Base-by-base conservation (phyloP, 2,329 filamentous ascomycete genomes). In the Trichophyton benhamiae region DNA sequence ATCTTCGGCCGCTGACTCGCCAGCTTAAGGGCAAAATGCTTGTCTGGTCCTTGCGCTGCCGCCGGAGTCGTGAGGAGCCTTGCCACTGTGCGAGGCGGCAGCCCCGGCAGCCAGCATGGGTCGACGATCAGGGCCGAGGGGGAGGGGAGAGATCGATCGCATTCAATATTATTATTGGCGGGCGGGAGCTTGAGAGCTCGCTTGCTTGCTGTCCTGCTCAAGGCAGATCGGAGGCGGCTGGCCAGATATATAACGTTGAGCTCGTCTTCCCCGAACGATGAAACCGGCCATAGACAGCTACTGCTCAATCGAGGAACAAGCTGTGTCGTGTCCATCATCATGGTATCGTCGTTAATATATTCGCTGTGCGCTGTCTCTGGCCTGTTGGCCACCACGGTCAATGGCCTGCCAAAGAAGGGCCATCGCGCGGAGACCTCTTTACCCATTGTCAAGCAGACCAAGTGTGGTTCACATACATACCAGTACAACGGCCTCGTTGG, bases 401-500 rank as follows among this genome's bases (percentile, higher is more conserved):
- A 60, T 33, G 63, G 65, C 49, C 46, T 61, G 38, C 57, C 63
- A 22, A 46, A 44, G 20, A 42, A 36, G 46, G 49, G 11, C 15
- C 20, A 41, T 17, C 57, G 64, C 58, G 17, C 38, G 15, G 48
- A 57, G n/a, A 48, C 42, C 9, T 17, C 46, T 25, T 57, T 52
- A 27, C 61, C 57, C 8, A 63, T 72, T 60, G 75, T 80, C 53
- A 80, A 77, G 63, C 72, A 76, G 59, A 80, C 82, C 5, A 80
- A 73, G 13, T 87, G 85, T 71, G 83, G 82, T 65, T 82, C 82
- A 58, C 78, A 83, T 64, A 77, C 73, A 0, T 89, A 87, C 67
- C 77, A 80, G n/a, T 89, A 89, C 69, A 75, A 85, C 59, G 78
- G 81, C 62, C 80, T 90, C 8, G 84, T 83, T 3, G 87, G 87